Conservation (phyloP, 495 filamentous ascomycete genomes). For the Tetracladium marchalianum region DNA sequence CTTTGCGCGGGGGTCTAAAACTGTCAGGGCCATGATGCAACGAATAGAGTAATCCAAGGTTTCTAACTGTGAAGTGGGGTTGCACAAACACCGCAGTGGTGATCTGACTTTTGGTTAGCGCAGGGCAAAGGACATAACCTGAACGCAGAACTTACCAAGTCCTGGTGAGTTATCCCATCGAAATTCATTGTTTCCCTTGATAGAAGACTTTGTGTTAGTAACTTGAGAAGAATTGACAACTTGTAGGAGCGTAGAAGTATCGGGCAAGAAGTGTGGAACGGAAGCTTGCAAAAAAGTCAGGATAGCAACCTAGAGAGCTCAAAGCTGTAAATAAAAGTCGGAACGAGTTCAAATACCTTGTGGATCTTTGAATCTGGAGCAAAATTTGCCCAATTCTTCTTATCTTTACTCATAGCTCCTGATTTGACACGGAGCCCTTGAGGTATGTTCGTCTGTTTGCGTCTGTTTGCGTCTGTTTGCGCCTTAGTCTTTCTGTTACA, state of each 20-base stretch:
- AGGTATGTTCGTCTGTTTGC: too few species aligned
- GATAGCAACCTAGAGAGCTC: too few species aligned
- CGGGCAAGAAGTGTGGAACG: too few species aligned
- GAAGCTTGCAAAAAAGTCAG: too few species aligned
- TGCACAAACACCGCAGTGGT: slow-evolving; percentile 20
- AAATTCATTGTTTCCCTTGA: slow-evolving; percentile 13
- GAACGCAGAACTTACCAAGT: background rate
- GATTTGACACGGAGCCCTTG: background rate
- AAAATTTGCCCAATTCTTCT: slow-evolving; percentile 17
- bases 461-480: too few species aligned
- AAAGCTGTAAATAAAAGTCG: too few species aligned
- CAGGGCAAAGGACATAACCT: background rate
- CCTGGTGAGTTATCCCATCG: slow-evolving; percentile 13
- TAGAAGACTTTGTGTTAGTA: too few species aligned
- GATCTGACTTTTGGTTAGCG: slow-evolving; percentile 10
- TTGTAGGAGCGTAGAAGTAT: too few species aligned
- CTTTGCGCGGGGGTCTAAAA: slow-evolving; percentile 15
- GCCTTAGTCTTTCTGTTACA: too few species aligned
- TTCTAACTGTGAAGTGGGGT: slow-evolving; percentile 16
- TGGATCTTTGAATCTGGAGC: slow-evolving; percentile 11
- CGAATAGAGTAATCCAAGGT: background rate
- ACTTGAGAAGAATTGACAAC: too few species aligned
- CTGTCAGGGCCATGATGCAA: background rate
- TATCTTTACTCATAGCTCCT: background rate
- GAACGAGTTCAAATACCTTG: background rate